phyloP scores from a whole-genome alignment of 2,329 filamentous ascomycete species.

The Aspergillus carbonarius region DNA sequence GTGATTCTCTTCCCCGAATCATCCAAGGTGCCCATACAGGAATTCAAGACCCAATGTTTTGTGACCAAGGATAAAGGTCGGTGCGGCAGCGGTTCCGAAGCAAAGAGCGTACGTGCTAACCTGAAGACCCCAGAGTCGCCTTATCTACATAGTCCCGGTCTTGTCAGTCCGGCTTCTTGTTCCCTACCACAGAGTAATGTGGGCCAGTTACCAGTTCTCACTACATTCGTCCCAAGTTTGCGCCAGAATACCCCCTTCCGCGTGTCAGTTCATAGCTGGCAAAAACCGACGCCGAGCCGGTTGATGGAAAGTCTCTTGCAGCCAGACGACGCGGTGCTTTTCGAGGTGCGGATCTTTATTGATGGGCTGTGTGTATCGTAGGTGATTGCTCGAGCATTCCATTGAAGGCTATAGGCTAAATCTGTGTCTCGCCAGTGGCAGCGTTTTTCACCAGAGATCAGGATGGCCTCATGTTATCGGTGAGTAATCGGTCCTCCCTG shows the following conservation, averaged over 20 bases:
- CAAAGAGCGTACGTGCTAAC: constrained; percentile 7
- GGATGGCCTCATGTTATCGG: constrained; percentile 56
- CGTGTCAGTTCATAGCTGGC: constrained; percentile 75
- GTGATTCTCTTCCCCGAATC: constrained; percentile 73
- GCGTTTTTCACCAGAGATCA: constrained; percentile 53
- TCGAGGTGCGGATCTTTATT: constrained; percentile 66
- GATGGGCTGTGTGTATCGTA: constrained; percentile 67
- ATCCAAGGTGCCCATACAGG: constrained; percentile 70
- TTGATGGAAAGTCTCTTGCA: constrained; percentile 58
- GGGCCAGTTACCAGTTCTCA: constrained; percentile 62
- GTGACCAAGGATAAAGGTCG: constrained; percentile 55
- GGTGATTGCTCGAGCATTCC: constrained; percentile 24
- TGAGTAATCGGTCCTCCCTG: constrained; percentile 31
- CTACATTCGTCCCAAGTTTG: constrained; percentile 69
- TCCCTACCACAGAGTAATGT: constrained; percentile 26
- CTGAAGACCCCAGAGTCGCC: constrained; percentile 49
- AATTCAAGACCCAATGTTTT: constrained; percentile 78
- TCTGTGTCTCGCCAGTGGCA: constrained; percentile 46
- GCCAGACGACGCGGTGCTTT: constrained; percentile 56
- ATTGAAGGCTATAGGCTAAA: not conserved
- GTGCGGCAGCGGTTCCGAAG: constrained; percentile 21
- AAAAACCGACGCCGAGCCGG: constrained; percentile 59
- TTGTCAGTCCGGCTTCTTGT: constrained; percentile 33
- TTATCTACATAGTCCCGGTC: constrained; percentile 48
- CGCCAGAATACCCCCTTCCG: constrained; percentile 60